These are phyloP conservation scores for Pyrenula aspistea DNA, from an alignment of 495 filamentous ascomycete genomes.

Conservation along the genomic window DNA sequence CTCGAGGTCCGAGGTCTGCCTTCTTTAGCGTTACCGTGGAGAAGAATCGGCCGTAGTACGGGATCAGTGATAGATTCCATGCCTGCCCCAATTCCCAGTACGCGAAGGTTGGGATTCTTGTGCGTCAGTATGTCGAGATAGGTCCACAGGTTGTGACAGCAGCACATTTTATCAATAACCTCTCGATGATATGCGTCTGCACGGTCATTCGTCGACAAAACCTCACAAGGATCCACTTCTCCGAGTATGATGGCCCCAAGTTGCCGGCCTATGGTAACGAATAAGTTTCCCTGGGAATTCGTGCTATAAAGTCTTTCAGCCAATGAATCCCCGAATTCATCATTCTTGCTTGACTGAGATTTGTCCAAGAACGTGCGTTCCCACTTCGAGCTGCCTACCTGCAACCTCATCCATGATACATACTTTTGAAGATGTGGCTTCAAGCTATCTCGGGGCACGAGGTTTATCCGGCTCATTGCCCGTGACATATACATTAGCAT, in stretches of 20 bases:
- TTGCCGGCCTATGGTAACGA: neutral
- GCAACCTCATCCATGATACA: no score
- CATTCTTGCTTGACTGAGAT: no score
- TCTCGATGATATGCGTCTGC: conserved; percentile 19
- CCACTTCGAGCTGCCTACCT: no score
- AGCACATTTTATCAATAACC: conserved; percentile 6
- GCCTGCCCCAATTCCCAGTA: conserved; percentile 43
- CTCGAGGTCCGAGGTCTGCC: neutral
- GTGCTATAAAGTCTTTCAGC: neutral
- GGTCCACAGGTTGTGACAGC: conserved; percentile 4
- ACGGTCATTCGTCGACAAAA: conserved; percentile 22
- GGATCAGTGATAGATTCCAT: conserved; percentile 35
- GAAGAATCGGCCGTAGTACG: conserved; percentile 20
- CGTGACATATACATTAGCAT: no score
- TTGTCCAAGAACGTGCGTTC: no score
- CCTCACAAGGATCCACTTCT: conserved; percentile 22
- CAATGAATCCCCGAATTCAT: no score
- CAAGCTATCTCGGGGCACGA: no score
- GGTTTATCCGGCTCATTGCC: no score
- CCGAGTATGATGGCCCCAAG: conserved; percentile 3
- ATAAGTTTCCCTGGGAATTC: neutral
- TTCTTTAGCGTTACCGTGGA: neutral
- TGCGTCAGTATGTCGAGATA: conserved; percentile 19
- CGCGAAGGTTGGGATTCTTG: conserved; percentile 23
- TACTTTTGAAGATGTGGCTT: no score